Evolutionary conservation across 2,329 filamentous ascomycete genomes (phyloP).

Genomic region (Elsinoe fawcettii): DNA sequence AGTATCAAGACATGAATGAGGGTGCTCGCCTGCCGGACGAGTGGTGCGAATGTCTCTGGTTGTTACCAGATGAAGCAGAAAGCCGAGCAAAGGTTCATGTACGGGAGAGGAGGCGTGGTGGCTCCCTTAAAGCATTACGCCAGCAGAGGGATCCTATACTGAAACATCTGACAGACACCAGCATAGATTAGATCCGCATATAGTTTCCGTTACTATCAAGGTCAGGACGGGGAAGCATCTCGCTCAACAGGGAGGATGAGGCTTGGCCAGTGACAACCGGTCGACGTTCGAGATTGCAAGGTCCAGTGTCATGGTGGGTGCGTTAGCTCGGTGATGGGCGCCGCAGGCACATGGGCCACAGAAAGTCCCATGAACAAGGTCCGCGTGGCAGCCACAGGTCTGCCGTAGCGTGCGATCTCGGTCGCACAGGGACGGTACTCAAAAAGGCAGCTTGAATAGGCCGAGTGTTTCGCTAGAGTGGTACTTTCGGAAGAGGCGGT

Average conservation of each 20-base stretch:
- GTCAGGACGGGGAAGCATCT: neutral
- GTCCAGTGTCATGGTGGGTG: neutral
- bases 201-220: neutral
- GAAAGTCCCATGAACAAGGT: constrained; percentile 3
- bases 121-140: neutral
- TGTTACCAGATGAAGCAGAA: neutral
- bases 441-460: neutral
- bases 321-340: constrained; percentile 6
- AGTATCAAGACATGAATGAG: neutral
- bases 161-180: constrained; percentile 11
- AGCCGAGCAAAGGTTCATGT: neutral
- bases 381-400: constrained; percentile 8
- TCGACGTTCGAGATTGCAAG: constrained; percentile 2
- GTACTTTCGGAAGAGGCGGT: neutral
- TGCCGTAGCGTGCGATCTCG: neutral
- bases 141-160: neutral
- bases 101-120: neutral
- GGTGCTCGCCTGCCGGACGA: neutral
- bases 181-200: constrained; percentile 13
- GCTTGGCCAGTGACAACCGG: neutral
- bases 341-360: neutral
- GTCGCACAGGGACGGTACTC: neutral
- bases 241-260: neutral
- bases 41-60: neutral
- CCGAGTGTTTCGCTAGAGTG: neutral